These are phyloP conservation scores for Leucaena leucocephala DNA, from an alignment of 306 rosid species.

Conservation along the genomic window DNA sequence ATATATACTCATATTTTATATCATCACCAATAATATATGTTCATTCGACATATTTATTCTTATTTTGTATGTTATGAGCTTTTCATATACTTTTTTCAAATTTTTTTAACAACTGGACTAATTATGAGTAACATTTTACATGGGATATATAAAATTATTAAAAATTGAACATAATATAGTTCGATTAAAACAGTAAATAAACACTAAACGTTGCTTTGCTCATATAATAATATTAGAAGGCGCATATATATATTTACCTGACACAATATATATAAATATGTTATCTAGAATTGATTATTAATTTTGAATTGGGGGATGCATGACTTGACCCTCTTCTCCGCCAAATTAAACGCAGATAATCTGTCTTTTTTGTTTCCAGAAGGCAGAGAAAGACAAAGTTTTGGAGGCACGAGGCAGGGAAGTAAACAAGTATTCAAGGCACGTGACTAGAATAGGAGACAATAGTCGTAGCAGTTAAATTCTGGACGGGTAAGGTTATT, in stretches of 20 bases:
- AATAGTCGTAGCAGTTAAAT: neutral
- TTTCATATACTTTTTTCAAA: no score
- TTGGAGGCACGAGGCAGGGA: neutral
- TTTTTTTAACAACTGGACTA: no score
- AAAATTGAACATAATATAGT: no score
- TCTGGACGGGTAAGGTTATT: neutral
- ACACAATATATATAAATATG: neutral
- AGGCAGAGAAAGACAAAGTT: neutral
- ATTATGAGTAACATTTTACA: no score
- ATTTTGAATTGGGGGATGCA: neutral
- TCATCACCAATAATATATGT: no score
- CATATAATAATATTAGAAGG: neutral
- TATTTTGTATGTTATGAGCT: no score
- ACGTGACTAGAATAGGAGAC: neutral
- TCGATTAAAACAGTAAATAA: no score
- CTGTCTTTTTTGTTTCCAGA: neutral
- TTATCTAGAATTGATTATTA: neutral
- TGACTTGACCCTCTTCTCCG: neutral
- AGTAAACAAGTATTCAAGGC: slow-evolving; percentile 1
- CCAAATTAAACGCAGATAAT: neutral
- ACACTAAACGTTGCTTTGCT: neutral
- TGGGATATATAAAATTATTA: no score
- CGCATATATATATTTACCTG: neutral
- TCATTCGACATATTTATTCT: no score
- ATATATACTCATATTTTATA: no score